These are phyloP conservation scores for Lyophyllum shimeji DNA, from an alignment of 768 basidiomycete species.

Conservation along the genomic window DNA sequence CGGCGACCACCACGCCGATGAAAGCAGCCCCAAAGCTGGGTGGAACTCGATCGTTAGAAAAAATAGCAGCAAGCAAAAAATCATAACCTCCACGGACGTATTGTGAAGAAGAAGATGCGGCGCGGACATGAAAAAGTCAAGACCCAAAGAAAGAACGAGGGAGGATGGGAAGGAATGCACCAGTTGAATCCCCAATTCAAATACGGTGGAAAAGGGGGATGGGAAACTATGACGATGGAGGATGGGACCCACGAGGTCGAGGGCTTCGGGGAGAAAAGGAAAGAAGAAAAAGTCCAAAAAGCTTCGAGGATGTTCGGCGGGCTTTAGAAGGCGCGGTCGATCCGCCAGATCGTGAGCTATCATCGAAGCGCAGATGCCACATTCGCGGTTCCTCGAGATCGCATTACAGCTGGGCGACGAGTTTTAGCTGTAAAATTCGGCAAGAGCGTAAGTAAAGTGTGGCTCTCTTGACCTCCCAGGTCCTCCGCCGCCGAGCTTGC, in stretches of 20 bases:
- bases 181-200: conserved; percentile 7
- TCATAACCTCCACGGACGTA: conserved; percentile 15
- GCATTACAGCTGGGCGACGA: not conserved
- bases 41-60: not conserved
- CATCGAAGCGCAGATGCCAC: conserved; percentile 13
- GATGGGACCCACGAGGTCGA: conserved; percentile 5
- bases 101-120: conserved; percentile 16
- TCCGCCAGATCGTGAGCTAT: conserved; percentile 16
- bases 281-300: conserved; percentile 7
- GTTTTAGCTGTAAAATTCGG: not conserved
- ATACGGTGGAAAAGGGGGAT: conserved; percentile 8
- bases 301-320: conserved; percentile 11
- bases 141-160: conserved; percentile 1
- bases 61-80: not conserved
- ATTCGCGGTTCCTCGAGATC: not conserved
- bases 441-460: not conserved
- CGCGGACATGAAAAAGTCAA: conserved; percentile 9
- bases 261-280: conserved; percentile 2
- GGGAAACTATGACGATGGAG: conserved; percentile 7
- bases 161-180: conserved; percentile 4
- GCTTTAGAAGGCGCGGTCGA: conserved; percentile 18
- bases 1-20: conserved; percentile 49
- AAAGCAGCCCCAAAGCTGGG: conserved; percentile 49
- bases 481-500: no score
- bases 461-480: not conserved